phyloP scores from a whole-genome alignment of 345 rosid genomes.

The Eucalyptus pauciflora region DNA sequence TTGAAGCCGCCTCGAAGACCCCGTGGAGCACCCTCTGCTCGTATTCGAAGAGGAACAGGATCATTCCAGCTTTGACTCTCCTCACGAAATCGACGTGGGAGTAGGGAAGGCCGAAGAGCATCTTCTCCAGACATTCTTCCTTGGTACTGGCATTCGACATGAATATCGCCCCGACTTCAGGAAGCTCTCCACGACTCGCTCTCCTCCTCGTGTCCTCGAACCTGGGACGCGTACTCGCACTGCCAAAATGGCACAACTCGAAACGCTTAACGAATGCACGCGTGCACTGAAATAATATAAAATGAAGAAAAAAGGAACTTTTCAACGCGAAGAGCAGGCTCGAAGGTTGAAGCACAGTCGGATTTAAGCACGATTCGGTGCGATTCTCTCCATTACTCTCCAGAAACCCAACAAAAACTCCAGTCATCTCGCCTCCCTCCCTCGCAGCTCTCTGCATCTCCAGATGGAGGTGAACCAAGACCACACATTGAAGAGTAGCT shows the following conservation, averaged over 20 bases:
- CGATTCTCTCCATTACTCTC: neutral
- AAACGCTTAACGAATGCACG: neutral
- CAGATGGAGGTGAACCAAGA: neutral
- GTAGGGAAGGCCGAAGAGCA: constrained; percentile 53
- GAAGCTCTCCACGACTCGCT: neutral
- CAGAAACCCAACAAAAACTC: neutral
- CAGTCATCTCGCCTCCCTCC: neutral
- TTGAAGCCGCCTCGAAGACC: constrained; percentile 48
- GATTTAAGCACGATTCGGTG: neutral
- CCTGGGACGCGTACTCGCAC: neutral
- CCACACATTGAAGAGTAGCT: neutral
- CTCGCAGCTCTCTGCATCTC: neutral
- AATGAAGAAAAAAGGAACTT: neutral
- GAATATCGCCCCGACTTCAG: constrained; percentile 42
- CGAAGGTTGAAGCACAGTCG: neutral
- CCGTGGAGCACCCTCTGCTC: constrained; percentile 56
- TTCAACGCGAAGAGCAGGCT: neutral
- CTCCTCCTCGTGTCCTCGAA: neutral
- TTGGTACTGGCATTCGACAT: constrained; percentile 39
- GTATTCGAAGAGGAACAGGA: constrained; percentile 55
- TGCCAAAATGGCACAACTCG: neutral
- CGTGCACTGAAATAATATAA: neutral
- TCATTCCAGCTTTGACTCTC: constrained; percentile 64
- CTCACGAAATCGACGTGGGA: constrained; percentile 26
- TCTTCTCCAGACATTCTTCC: constrained; percentile 28